These are phyloP conservation scores for Phytophthora hybrid DNA, from an alignment of 352 stramenopile species.

Conservation along the genomic window DNA sequence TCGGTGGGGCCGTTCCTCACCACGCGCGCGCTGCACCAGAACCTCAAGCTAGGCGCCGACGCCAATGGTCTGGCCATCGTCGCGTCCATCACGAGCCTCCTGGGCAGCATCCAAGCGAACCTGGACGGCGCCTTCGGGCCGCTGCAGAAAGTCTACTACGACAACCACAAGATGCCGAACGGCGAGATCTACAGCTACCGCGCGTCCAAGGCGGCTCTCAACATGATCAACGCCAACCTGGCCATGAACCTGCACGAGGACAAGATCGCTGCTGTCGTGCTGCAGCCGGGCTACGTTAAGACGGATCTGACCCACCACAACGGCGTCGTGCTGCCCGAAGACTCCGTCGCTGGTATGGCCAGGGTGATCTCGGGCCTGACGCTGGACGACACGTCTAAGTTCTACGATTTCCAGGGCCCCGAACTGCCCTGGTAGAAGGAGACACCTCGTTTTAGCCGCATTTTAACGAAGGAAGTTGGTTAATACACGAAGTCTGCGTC, in stretches of 20 bases:
- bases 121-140: background rate
- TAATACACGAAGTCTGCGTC: too few species aligned
- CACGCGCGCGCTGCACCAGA: slow-evolving; percentile 52
- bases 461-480: too few species aligned
- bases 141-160: background rate
- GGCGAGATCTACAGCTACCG: slow-evolving; percentile 70
- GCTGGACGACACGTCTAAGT: slow-evolving; percentile 54
- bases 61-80: slow-evolving; percentile 15
- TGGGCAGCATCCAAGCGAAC: slow-evolving; percentile 54
- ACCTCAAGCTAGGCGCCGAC: slow-evolving; percentile 43
- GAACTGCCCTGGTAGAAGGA: slow-evolving; percentile 49
- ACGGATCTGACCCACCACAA: slow-evolving; percentile 50
- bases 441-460: too few species aligned
- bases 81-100: background rate
- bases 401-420: slow-evolving; percentile 51
- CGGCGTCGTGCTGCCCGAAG: background rate
- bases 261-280: slow-evolving; percentile 49
- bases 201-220: slow-evolving; percentile 73
- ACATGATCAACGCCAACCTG: slow-evolving; percentile 64
- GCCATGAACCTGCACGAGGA: slow-evolving; percentile 51
- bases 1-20: slow-evolving; percentile 60
- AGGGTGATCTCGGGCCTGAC: slow-evolving; percentile 41
- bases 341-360: slow-evolving; percentile 21
- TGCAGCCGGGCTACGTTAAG: slow-evolving; percentile 62
- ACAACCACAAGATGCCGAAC: background rate